Base-by-base conservation (phyloP, 768 basidiomycete genomes). In the Tubosaeta brunneosetosa region DNA sequence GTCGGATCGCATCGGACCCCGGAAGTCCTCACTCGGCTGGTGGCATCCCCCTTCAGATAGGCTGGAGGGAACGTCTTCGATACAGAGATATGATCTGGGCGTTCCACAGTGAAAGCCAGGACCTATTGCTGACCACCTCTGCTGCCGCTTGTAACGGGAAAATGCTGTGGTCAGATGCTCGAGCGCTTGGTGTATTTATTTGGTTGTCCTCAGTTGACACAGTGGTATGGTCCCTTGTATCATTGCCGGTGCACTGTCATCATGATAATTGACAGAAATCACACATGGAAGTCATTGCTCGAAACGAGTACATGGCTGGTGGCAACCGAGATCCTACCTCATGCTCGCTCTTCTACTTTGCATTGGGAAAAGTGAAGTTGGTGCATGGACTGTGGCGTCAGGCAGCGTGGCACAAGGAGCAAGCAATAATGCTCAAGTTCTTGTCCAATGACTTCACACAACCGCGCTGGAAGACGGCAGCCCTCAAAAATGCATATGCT, bases 61-160 rank as follows among this genome's bases (percentile, higher is more conserved):
- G 78, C 27, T 77, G 81, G 60, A 74, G 91, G 60, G 83, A 86
- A 62, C 80, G 91, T n/a, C 76, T 95, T 44, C 83, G 91, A 19
- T 94, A 88, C 68, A 83, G 97, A 32, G 95, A 99, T 67, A 91
- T 97, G 74, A 78, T 97, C 26, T 99, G 95, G 94, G 95, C 94
- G 0, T 94, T 88, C 66, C 89, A 97, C 61, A 97, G 94, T 63
- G 93, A 97, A 69, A 91, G 85, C 62, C 94, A 99, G 62, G 91
- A 88, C 16, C 67, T 97, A 42, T 69, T 99, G 5, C 67, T 97
- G 48, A 73, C 77, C 26, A 83, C 86, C 4, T 88, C 88, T 2
- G 77, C 77, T 14, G 71, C 77, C 4, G 85, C 88, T 12, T 94
- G 91, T 60, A 80, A 81, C 34, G 86, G 84, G 0, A 95, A 91